These are phyloP conservation scores for Begonia masoniana DNA, from an alignment of 306 rosid species.

Conservation along the genomic window DNA sequence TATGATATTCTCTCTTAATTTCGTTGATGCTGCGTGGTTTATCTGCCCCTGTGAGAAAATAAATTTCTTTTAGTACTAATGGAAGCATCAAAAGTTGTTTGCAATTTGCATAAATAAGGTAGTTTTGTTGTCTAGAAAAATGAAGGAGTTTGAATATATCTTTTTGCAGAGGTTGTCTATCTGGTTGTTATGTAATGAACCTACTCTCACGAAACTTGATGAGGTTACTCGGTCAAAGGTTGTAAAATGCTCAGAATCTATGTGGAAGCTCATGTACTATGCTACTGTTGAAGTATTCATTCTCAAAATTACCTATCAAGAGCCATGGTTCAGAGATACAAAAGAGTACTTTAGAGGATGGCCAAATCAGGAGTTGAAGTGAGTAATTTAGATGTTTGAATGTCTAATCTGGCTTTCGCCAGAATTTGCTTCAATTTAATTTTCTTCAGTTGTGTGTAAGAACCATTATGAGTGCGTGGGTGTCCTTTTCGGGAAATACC, in stretches of 20 bases:
- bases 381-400: constrained; percentile 18
- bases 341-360: constrained; percentile 61
- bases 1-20: too few species aligned
- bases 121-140: neutral
- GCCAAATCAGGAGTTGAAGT: constrained; percentile 88
- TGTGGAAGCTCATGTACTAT: constrained; percentile 90
- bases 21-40: too few species aligned
- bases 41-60: too few species aligned
- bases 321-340: constrained; percentile 17
- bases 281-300: constrained; percentile 61
- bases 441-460: too few species aligned
- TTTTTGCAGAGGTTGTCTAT: constrained; percentile 49
- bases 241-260: constrained; percentile 77
- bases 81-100: too few species aligned
- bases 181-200: constrained; percentile 45
- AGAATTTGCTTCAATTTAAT: too few species aligned
- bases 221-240: constrained; percentile 52
- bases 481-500: too few species aligned
- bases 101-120: too few species aligned
- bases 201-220: constrained; percentile 41
- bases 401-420: too few species aligned
- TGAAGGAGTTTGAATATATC: neutral
- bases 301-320: constrained; percentile 36
- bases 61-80: too few species aligned
- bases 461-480: too few species aligned